A percentile compares a stretch with the other conserved stretches of the same genome.
Conservation (phyloP, 2,329 filamentous ascomycete species). For the Colletotrichum sp. region DNA sequence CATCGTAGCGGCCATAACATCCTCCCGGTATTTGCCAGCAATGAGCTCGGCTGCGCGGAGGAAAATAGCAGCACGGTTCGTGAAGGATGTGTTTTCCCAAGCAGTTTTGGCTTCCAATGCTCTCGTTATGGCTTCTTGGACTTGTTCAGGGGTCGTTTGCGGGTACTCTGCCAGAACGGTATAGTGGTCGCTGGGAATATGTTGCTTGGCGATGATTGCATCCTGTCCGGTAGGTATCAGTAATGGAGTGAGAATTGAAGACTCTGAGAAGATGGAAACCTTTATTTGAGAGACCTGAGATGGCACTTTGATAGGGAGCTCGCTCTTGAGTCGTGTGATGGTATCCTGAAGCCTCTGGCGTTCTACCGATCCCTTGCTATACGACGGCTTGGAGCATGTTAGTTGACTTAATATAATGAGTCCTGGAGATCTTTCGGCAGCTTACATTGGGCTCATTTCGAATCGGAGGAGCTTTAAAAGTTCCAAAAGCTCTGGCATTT, state of each 20-base stretch:
- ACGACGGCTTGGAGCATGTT: not conserved
- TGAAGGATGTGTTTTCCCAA: conserved; percentile 88
- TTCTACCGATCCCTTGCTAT: not conserved
- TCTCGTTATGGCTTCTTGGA: conserved; percentile 79
- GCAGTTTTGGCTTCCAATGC: conserved; percentile 82
- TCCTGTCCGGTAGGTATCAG: not conserved
- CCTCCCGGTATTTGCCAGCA: conserved; percentile 90
- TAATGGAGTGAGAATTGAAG: not conserved
- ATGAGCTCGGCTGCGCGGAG: conserved; percentile 94
- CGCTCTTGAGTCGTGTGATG: not conserved
- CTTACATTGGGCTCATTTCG: conserved; percentile 93
- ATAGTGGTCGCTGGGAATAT: conserved; percentile 73
- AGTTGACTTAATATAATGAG: conserved; percentile 38
- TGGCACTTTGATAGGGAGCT: not conserved
- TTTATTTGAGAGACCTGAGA: not conserved
- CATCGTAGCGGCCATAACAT: conserved; percentile 95
- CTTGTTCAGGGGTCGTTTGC: conserved; percentile 77
- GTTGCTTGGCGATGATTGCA: not conserved
- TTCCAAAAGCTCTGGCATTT: conserved; percentile 58
- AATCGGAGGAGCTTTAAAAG: conserved; percentile 86
- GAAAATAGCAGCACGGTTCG: conserved; percentile 90
- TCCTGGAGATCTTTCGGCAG: conserved; percentile 21
- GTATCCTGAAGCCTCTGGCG: not conserved
- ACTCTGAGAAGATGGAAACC: accelerated
- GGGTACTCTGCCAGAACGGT: conserved; percentile 82